phyloP scores from a whole-genome alignment of 345 rosid species.

The Citrus maxima region DNA sequence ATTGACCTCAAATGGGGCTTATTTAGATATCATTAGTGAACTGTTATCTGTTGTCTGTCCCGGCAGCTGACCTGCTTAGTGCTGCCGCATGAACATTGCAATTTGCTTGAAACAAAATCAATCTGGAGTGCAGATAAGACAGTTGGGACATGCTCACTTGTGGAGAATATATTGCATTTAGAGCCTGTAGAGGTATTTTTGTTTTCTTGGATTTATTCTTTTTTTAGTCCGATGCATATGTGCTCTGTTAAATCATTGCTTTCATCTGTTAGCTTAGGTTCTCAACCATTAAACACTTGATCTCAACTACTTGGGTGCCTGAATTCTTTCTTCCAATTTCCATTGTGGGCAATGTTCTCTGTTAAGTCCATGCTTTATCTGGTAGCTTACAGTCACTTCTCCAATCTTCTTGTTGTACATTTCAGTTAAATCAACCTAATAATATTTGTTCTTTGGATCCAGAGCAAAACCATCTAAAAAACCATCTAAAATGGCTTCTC shows the following conservation, averaged over 20 bases:
- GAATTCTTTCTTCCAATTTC: background rate
- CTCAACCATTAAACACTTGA: background rate
- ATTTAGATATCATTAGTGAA: background rate
- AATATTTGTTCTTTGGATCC: background rate
- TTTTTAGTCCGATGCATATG: background rate
- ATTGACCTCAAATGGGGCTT: background rate
- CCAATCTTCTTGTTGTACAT: background rate
- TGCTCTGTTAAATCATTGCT: background rate
- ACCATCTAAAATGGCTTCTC: background rate
- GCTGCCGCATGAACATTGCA: conserved; percentile 59
- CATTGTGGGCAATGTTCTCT: background rate
- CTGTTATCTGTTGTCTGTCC: conserved; percentile 8
- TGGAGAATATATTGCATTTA: conserved; percentile 79
- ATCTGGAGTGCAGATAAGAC: conserved; percentile 86
- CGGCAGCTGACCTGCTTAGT: conserved; percentile 77
- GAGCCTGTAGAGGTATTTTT: conserved; percentile 77
- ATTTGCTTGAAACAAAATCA: conserved; percentile 67
- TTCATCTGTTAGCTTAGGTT: background rate
- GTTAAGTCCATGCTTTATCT: background rate
- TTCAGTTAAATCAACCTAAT: background rate
- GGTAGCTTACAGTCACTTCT: background rate
- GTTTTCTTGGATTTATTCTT: background rate
- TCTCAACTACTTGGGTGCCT: background rate
- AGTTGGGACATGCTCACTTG: conserved; percentile 49
- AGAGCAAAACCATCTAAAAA: background rate